Evolutionary conservation across 2,329 filamentous ascomycete genomes (phyloP).

Genomic region (Exserohilum rostratum): DNA sequence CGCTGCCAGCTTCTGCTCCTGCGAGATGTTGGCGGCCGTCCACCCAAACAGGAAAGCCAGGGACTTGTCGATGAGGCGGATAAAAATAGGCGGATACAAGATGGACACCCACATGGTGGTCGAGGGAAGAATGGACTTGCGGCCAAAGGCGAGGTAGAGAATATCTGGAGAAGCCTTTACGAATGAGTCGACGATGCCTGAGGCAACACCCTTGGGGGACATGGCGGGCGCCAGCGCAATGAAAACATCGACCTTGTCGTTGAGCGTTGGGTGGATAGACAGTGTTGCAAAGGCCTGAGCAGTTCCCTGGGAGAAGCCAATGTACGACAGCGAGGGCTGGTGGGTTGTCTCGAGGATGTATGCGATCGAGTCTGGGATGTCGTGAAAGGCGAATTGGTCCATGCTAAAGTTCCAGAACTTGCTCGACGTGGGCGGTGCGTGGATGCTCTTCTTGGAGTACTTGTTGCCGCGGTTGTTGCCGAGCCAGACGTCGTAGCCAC

Average conservation of each 20-base stretch:
- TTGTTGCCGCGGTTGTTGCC: conserved; percentile 99
- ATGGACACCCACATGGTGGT: conserved; percentile 98
- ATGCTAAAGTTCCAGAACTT: conserved; percentile 98
- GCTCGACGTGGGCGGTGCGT: conserved; percentile 72
- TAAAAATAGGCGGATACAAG: conserved; percentile 91
- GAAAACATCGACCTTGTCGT: conserved; percentile 92
- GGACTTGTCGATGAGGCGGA: conserved; percentile 81
- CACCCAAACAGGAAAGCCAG: conserved; percentile 88
- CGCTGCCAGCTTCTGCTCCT: conserved; percentile 88
- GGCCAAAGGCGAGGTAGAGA: conserved; percentile 89
- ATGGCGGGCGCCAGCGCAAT: conserved; percentile 95
- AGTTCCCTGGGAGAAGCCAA: conserved; percentile 96
- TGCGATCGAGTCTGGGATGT: conserved; percentile 92
- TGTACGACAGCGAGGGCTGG: conserved; percentile 86
- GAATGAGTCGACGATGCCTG: conserved; percentile 88
- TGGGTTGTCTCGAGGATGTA: conserved; percentile 87
- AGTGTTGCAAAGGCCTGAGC: conserved; percentile 95
- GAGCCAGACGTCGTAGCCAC: conserved; percentile 95
- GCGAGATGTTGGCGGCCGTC: conserved; percentile 81
- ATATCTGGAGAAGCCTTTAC: conserved; percentile 93
- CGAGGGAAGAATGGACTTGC: conserved; percentile 87
- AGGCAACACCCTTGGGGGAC: conserved; percentile 89
- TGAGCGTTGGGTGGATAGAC: conserved; percentile 88
- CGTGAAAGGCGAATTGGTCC: conserved; percentile 96
- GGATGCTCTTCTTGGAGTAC: conserved; percentile 93